Conservation (phyloP, 73 alveolate species). For the Stentor coeruleus region DNA sequence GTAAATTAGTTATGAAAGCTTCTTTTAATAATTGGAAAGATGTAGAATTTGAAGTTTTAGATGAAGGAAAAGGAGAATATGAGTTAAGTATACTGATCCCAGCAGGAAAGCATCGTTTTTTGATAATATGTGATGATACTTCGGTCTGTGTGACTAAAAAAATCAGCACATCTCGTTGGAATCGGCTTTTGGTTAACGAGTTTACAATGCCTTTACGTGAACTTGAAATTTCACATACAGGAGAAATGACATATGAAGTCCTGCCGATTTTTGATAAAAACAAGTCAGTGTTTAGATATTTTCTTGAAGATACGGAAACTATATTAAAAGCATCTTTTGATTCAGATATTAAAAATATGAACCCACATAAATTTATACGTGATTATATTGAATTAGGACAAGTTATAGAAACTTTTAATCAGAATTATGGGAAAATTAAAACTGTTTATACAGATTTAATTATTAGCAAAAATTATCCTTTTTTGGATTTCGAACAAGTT, state of each 20-base stretch:
- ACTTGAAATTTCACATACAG: slow-evolving; percentile 33
- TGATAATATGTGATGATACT: background rate
- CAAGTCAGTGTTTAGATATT: background rate
- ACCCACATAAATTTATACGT: too few relatives aligned
- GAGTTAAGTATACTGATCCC: background rate
- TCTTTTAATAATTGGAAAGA: slow-evolving; percentile 20
- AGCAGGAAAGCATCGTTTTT: slow-evolving; percentile 12
- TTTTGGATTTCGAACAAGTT: too few relatives aligned
- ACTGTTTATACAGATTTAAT: too few relatives aligned
- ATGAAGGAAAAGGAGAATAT: slow-evolving; percentile 14
- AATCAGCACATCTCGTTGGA: background rate
- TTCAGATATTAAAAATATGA: too few relatives aligned
- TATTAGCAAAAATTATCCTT: too few relatives aligned
- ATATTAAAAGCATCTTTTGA: too few relatives aligned
- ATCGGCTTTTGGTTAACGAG: background rate
- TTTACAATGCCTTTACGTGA: slow-evolving; percentile 1
- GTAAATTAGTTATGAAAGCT: background rate
- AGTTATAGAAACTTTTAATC: background rate
- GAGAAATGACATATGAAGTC: too few relatives aligned
- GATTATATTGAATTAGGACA: too few relatives aligned
- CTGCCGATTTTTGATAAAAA: background rate
- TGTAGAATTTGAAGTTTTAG: background rate
- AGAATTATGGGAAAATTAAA: too few relatives aligned
- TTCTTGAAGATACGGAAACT: too few relatives aligned
- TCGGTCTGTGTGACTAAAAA: background rate